phyloP scores from a whole-genome alignment of 2,329 filamentous ascomycete species.

The Hortaea werneckii region DNA sequence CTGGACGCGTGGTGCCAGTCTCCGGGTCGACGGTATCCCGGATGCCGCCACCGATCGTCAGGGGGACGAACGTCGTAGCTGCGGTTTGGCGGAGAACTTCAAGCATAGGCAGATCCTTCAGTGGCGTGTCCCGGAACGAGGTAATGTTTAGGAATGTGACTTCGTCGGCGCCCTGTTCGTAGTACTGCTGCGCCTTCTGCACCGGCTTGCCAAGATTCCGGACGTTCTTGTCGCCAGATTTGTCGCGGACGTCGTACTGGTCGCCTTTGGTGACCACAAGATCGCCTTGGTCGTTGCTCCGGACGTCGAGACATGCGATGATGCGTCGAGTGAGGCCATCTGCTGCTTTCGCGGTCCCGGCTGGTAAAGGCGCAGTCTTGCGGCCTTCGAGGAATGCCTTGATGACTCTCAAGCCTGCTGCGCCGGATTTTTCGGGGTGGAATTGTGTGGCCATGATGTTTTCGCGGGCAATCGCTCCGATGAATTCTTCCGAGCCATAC shows the following conservation, averaged over 20 bases:
- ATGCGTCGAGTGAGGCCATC: conserved; percentile 83
- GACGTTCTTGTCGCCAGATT: conserved; percentile 53
- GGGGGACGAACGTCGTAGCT: conserved; percentile 85
- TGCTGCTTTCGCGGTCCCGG: conserved; percentile 23
- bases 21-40: conserved; percentile 85
- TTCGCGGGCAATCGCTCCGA: conserved; percentile 76
- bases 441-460: conserved; percentile 92
- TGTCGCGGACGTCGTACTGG: conserved; percentile 96
- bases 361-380: conserved; percentile 45
- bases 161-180: conserved; percentile 93
- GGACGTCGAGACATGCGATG: conserved; percentile 92
- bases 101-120: conserved; percentile 90
- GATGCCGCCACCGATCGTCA: conserved; percentile 93
- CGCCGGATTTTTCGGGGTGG: conserved; percentile 93
- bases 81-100: conserved; percentile 81
- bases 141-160: conserved; percentile 98
- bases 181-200: conserved; percentile 86
- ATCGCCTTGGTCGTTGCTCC: conserved; percentile 87
- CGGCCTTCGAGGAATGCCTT: conserved; percentile 76
- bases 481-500: conserved; percentile 82
- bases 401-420: conserved; percentile 73
- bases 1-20: conserved; percentile 66
- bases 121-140: conserved; percentile 87
- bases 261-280: conserved; percentile 97
- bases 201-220: conserved; percentile 95